phyloP scores from a whole-genome alignment of 1,139 yeast genomes.

The Scheffersomyces titani region DNA sequence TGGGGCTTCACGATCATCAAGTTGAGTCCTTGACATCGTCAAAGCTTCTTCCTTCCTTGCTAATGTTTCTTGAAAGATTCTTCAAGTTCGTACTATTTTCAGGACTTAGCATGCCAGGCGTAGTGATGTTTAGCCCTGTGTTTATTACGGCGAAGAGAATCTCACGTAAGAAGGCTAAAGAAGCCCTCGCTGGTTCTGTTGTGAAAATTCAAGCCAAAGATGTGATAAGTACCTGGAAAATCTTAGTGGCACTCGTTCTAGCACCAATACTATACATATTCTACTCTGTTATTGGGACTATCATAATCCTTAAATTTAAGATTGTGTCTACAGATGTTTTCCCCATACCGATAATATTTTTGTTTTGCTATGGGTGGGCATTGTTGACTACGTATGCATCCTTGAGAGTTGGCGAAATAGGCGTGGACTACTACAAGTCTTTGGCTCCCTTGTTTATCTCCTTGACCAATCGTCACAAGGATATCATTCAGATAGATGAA shows the following conservation, averaged over 20 bases:
- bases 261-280: slow-evolving; percentile 46
- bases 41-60: slow-evolving; percentile 46
- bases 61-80: slow-evolving; percentile 53
- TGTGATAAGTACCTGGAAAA: slow-evolving; percentile 51
- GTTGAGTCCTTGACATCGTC: slow-evolving; percentile 64
- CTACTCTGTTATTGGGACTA: slow-evolving; percentile 41
- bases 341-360: slow-evolving; percentile 23
- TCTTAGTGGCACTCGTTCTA: slow-evolving; percentile 43
- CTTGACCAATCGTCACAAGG: slow-evolving; percentile 43
- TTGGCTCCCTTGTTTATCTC: slow-evolving; percentile 40
- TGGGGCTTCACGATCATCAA: slow-evolving; percentile 87
- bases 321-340: slow-evolving; percentile 13
- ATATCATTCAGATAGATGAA: slow-evolving; percentile 42
- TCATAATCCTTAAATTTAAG: slow-evolving; percentile 24
- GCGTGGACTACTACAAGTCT: slow-evolving; percentile 42
- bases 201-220: slow-evolving; percentile 92
- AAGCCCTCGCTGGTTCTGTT: slow-evolving; percentile 84
- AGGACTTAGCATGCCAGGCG: slow-evolving; percentile 79
- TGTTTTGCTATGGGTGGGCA: slow-evolving; percentile 38
- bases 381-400: slow-evolving; percentile 45
- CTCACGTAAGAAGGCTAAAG: slow-evolving; percentile 68
- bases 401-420: slow-evolving; percentile 44
- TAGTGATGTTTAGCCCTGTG: slow-evolving; percentile 81
- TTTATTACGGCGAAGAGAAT: slow-evolving; percentile 75
- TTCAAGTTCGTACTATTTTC: slow-evolving; percentile 55